Conservation (phyloP, 1,284 basidiomycete species). For the Rhodotorula sp. region DNA sequence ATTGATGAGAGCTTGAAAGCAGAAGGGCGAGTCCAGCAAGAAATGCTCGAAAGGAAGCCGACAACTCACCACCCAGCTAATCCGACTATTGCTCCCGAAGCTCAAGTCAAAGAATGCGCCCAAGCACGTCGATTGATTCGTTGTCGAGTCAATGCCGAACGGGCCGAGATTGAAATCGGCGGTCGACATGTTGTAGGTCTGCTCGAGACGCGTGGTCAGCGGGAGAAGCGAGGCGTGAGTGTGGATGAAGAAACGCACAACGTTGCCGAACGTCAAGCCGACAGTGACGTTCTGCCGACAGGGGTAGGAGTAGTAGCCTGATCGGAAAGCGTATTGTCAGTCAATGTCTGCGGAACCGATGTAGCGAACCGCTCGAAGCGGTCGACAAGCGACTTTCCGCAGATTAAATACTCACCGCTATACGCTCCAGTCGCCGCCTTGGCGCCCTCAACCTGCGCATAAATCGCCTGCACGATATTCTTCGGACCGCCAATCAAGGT, state of each 20-base stretch:
- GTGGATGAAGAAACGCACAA: slow-evolving; percentile 21
- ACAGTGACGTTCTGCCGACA: slow-evolving; percentile 37
- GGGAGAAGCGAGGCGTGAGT: not conserved
- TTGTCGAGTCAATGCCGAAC: slow-evolving; percentile 36
- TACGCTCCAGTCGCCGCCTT: slow-evolving; percentile 42
- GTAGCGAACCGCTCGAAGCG: not conserved
- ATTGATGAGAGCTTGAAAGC: too few relatives aligned
- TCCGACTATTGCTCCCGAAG: slow-evolving; percentile 53
- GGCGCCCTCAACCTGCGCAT: slow-evolving; percentile 42
- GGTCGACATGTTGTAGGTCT: slow-evolving; percentile 43
- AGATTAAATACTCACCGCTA: slow-evolving; percentile 24
- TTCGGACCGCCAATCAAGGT: slow-evolving; percentile 46
- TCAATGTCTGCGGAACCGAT: too few relatives aligned
- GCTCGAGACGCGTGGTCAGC: not conserved
- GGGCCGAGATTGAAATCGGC: slow-evolving; percentile 47
- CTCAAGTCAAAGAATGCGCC: slow-evolving; percentile 45
- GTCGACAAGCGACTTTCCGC: not conserved
- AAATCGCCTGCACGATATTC: slow-evolving; percentile 38
- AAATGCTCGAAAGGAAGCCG: not conserved
- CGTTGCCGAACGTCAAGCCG: slow-evolving; percentile 39
- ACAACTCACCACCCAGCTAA: slow-evolving; percentile 52
- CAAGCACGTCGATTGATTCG: slow-evolving; percentile 43
- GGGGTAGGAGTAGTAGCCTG: slow-evolving; percentile 45
- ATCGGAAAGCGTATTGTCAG: too few relatives aligned
- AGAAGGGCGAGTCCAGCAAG: not conserved